A percentile compares a stretch with the other conserved stretches of the same genome.
These are phyloP conservation scores for Fusarium devonianum DNA, from an alignment of 2,329 filamentous ascomycete species.

Conservation along the genomic window DNA sequence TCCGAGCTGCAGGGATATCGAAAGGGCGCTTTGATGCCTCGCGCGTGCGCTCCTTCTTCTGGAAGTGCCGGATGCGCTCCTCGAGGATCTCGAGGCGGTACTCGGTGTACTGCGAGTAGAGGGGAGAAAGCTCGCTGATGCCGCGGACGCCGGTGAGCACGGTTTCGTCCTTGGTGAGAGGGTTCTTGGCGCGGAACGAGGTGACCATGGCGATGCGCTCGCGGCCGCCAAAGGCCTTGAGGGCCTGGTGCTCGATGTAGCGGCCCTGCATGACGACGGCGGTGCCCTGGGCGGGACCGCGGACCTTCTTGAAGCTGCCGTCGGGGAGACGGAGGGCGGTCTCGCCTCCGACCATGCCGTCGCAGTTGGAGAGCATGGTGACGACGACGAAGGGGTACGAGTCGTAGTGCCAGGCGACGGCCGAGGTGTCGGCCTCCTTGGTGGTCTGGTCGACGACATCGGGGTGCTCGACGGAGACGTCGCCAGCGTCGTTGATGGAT, in stretches of 20 bases:
- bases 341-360: constrained; percentile 69
- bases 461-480: constrained; percentile 52
- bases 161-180: constrained; percentile 65
- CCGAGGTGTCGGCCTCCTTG: constrained; percentile 53
- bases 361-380: constrained; percentile 69
- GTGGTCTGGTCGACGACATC: constrained; percentile 48
- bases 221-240: constrained; percentile 62
- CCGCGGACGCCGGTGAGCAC: constrained; percentile 66
- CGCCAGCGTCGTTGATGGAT: constrained; percentile 54
- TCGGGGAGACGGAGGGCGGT: constrained; percentile 62
- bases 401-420: constrained; percentile 70
- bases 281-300: constrained; percentile 63
- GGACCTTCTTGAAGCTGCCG: constrained; percentile 62
- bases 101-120: constrained; percentile 68
- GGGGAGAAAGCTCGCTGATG: constrained; percentile 62
- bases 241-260: constrained; percentile 70
- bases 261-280: constrained; percentile 70
- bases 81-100: constrained; percentile 71
- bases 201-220: constrained; percentile 72
- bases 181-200: constrained; percentile 65
- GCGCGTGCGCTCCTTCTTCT: constrained; percentile 23
- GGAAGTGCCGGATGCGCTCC: constrained; percentile 53
- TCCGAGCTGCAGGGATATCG: constrained; percentile 20
- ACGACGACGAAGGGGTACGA: constrained; percentile 73
- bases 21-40: constrained; percentile 23